Evolutionary conservation across 768 basidiomycete species (phyloP), one percentile per base, ranked within the genome.

Genomic region (Lentinula detonsa): DNA sequence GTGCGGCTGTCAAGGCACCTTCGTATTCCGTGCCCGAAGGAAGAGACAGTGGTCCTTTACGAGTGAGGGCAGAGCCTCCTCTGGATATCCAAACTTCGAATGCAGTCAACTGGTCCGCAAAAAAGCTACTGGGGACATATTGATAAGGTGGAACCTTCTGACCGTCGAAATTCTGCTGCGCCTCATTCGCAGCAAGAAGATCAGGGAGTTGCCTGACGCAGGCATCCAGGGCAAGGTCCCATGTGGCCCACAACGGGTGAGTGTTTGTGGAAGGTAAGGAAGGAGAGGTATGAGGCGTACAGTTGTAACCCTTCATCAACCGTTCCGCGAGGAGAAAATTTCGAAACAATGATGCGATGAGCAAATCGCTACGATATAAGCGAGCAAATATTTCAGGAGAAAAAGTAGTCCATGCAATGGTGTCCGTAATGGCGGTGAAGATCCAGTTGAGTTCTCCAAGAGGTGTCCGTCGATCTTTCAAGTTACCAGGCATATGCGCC

Each of bases 391-490:
- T 84, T 40, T 97, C 95, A 50, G 89, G 85, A 42, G 95, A 90
- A 71, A 99, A 96, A 2, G 93, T 92, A 13, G 95, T 95, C 97
- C 97, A 99, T 6, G 97, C 97, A 63, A 99, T 98, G 8, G 97
- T 98, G 74, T 99, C 97, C 15, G 97, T 98, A 60, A 99, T 92
- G 37, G 96, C 94, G 1, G 95, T 98, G 75, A 98, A 98, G 64
- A 98, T 98, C 97, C 97, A 99, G 71, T 96, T 97, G n/a, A 99
- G 83, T 74, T 99, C 97, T 55, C 97, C 97, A 0, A 99, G 78
- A 1, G 97, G 95, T 0, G 97, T 98, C 28, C 95, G 85, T 18
- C 97, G 84, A 69, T 99, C 97, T 74, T 96, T 97, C 62, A 98
- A 83, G 70, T 98, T 95, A 8, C 97, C 97, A 0, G 97, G 97